Percentiles rank a stretch among this genome's conserved stretches.
These are phyloP conservation scores for Xylariaceae sp. DNA, from an alignment of 2,329 filamentous ascomycete genomes.

Conservation along the genomic window DNA sequence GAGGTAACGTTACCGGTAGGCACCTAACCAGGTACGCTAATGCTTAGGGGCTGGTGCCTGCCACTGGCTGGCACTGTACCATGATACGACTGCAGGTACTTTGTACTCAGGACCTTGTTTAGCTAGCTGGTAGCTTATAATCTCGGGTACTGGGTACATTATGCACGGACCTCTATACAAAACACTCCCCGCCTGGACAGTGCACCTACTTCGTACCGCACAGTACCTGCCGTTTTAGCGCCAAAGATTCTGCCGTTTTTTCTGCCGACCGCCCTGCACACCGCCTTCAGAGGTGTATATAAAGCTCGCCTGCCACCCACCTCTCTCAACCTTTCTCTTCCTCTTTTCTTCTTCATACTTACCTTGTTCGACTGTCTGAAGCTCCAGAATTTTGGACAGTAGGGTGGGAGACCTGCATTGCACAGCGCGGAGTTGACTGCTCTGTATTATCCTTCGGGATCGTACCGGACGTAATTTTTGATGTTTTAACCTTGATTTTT, in stretches of 20 bases:
- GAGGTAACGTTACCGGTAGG: too few relatives aligned
- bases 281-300: slow-evolving; percentile 23
- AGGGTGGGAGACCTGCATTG: slow-evolving; percentile 49
- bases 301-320: slow-evolving; percentile 12
- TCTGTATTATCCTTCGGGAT: slow-evolving; percentile 50
- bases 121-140: too few relatives aligned
- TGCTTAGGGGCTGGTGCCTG: too few relatives aligned
- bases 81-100: too few relatives aligned
- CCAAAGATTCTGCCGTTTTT: slow-evolving; percentile 12
- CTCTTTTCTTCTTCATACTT: slow-evolving; percentile 46
- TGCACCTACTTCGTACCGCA: too few relatives aligned
- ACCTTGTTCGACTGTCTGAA: slow-evolving; percentile 43
- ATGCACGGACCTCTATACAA: too few relatives aligned
- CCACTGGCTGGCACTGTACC: too few relatives aligned
- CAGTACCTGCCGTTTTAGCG: too few relatives aligned
- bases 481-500: slow-evolving; percentile 38
- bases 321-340: slow-evolving; percentile 25
- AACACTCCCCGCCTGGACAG: too few relatives aligned
- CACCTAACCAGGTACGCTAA: too few relatives aligned
- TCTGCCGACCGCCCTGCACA: slow-evolving; percentile 8
- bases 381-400: slow-evolving; percentile 43
- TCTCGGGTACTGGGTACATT: too few relatives aligned
- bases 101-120: too few relatives aligned
- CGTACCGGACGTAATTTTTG: slow-evolving; percentile 50
- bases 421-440: slow-evolving; percentile 48